Evolutionary conservation across 257 asterid species (phyloP).

Genomic region (Rehmannia glutinosa): DNA sequence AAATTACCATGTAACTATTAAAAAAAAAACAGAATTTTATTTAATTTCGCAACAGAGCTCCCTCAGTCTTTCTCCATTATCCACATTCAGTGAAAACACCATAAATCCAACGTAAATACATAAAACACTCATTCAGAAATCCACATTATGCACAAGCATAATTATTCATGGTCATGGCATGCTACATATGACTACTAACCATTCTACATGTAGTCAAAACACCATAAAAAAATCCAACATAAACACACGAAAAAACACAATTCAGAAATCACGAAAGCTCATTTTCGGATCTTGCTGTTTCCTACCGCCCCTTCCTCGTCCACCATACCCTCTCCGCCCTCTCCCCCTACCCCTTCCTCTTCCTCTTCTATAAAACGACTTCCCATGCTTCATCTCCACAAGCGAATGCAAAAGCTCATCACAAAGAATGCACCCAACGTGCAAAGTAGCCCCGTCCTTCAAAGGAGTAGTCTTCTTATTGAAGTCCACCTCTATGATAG

Average conservation of each 20-base stretch:
- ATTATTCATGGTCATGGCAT: too few relatives aligned
- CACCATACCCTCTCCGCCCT: conserved; percentile 40
- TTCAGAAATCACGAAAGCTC: conserved; percentile 86
- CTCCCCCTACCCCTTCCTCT: conserved; percentile 73
- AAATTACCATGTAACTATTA: too few relatives aligned
- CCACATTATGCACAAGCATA: too few relatives aligned
- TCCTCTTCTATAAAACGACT: conserved; percentile 45
- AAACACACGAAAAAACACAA: background rate
- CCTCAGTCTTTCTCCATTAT: too few relatives aligned
- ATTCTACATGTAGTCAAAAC: background rate
- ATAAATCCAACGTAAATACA: too few relatives aligned
- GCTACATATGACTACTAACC: too few relatives aligned
- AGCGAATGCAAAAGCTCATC: conserved; percentile 82
- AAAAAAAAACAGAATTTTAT: too few relatives aligned
- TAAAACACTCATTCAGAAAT: too few relatives aligned
- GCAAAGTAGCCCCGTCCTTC: conserved; percentile 67
- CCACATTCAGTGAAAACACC: too few relatives aligned
- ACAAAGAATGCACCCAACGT: conserved; percentile 79
- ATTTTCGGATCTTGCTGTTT: conserved; percentile 75
- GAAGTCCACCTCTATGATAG: conserved; percentile 82
- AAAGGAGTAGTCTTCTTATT: conserved; percentile 87
- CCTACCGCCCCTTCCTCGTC: conserved; percentile 50
- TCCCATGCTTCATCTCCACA: conserved; percentile 84
- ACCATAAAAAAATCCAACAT: background rate
- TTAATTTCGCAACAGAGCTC: too few relatives aligned